Evolutionary conservation across 331 rosid genomes (phyloP), one percentile per base, ranked within the genome.

Genomic region (Quercus tomentella): DNA sequence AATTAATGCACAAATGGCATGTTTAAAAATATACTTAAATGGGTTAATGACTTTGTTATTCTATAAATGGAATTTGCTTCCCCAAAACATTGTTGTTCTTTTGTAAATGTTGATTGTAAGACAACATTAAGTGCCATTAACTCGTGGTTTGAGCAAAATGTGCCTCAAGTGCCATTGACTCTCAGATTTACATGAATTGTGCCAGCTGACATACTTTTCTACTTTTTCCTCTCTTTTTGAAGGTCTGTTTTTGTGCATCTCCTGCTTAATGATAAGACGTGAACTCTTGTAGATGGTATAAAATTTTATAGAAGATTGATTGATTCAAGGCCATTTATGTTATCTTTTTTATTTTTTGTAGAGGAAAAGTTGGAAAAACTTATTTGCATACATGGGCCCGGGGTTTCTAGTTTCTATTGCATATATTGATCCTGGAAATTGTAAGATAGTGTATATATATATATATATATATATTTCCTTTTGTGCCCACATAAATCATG

Each of bases 371-470:
- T 93, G 97, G 99, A 95, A 86, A 83, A 95, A 95, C 86, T 82
- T 95, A 62, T 90, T 93, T 84, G 87, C 98, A 54, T 95, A 95
- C 85, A 85, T 91, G 94, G 98, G 98, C 20, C 99, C 99, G 0
- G 99, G 99, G 14, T 93, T 95, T 90, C 99, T 95, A 79, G 97
- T 95, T 80, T 95, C 98, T 70, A 95, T 95, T 81, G 99, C 99
- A 14, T 95, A 93, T 84, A 95, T 95, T 86, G 99, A 95, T 84
- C 99, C 99, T 8, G 99, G 99, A 79, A 95, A 95, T 86, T 92
- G 98, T 94, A 91, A 89, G 93, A 74, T 71, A 33, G 16, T 56
- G 22, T 41, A 70, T 72, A 78, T 72, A 11, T 49, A 11, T 51
- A 28, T 56, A 20, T 37, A 70, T 72, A 78, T 72, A 11, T 49